These are phyloP conservation scores for Gremmenia infestans DNA, from an alignment of 2,329 filamentous ascomycete genomes.

Conservation along the genomic window DNA sequence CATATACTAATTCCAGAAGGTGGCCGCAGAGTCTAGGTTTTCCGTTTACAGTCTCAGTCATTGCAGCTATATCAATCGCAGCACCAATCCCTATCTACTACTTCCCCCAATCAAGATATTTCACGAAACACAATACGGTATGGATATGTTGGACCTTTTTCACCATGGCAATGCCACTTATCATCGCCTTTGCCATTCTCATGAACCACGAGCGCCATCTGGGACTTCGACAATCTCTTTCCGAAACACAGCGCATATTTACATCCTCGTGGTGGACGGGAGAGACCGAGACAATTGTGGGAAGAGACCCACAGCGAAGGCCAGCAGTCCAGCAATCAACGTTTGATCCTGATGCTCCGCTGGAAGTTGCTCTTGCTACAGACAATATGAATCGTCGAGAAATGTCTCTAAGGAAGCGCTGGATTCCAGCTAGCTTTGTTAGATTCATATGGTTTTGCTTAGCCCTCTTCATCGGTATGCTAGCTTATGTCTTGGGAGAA, in stretches of 20 bases:
- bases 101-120: constrained; percentile 45
- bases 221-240: constrained; percentile 53
- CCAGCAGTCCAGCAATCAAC: constrained; percentile 32
- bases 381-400: constrained; percentile 17
- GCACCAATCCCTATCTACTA: constrained; percentile 57
- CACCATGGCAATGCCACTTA: constrained; percentile 65
- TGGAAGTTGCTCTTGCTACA: constrained; percentile 27
- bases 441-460: constrained; percentile 66
- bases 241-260: constrained; percentile 64
- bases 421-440: constrained; percentile 62
- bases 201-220: constrained; percentile 60
- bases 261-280: constrained; percentile 62
- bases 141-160: constrained; percentile 68
- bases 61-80: constrained; percentile 55
- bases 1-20: constrained; percentile 26
- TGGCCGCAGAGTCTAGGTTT: constrained; percentile 63
- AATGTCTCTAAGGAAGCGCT: constrained; percentile 33
- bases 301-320: constrained; percentile 37
- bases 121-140: constrained; percentile 58
- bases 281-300: constrained; percentile 41
- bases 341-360: constrained; percentile 29
- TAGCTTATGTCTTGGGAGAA: constrained; percentile 64
- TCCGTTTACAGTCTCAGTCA: constrained; percentile 56
- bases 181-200: constrained; percentile 59
- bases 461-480: constrained; percentile 55